Conservation (phyloP, 306 rosid genomes). For the Medicago truncatula region DNA sequence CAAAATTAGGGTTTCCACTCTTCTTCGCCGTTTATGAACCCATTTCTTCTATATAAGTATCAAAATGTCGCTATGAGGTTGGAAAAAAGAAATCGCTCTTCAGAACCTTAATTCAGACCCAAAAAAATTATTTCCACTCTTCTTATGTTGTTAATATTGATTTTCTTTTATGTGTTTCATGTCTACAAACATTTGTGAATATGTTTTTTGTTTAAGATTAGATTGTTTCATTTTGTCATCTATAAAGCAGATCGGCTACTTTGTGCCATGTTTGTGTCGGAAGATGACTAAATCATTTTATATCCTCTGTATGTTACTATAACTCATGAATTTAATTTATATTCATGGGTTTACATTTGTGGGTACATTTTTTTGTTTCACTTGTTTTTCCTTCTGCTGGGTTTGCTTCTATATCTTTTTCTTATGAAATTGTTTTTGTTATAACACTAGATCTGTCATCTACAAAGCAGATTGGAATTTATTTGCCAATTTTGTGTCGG, state of each 20-base stretch:
- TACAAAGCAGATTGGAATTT: slow-evolving; percentile 1
- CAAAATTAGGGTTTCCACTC: not conserved
- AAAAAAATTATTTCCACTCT: not conserved
- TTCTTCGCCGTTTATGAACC: not conserved
- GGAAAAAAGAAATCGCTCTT: not conserved
- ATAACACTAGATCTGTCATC: not conserved
- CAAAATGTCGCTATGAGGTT: not conserved
- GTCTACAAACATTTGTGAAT: not conserved
- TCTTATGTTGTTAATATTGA: not conserved
- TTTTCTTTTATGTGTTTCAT: not conserved
- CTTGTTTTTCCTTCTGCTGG: not conserved
- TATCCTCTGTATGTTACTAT: not conserved
- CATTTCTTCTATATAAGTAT: not conserved
- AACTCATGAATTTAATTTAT: slow-evolving; percentile 36
- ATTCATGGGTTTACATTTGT: slow-evolving; percentile 43
- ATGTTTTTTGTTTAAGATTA: too few species aligned
- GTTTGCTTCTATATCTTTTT: not conserved
- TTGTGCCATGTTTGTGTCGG: slow-evolving; percentile 77
- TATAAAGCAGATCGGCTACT: slow-evolving; percentile 62
- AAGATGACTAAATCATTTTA: slow-evolving; percentile 66
- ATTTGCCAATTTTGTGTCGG: slow-evolving; percentile 7
- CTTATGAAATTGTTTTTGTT: not conserved
- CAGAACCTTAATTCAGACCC: not conserved
- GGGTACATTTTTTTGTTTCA: slow-evolving; percentile 30
- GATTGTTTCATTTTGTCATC: slow-evolving; percentile 42